phyloP scores from a whole-genome alignment of 306 rosid genomes.

The Corylus americana region DNA sequence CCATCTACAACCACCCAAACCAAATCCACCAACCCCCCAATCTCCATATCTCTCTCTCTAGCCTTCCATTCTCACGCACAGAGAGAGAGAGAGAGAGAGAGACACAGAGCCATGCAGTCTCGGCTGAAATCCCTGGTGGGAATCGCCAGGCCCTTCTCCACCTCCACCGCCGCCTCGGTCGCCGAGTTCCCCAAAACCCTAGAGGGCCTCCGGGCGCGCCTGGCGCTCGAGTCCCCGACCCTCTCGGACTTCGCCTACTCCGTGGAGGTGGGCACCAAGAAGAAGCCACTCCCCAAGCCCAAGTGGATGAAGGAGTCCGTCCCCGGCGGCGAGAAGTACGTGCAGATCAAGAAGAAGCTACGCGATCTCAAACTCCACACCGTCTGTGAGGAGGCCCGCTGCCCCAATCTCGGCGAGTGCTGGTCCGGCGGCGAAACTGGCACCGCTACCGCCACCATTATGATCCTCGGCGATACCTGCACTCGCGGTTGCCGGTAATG shows the following conservation, averaged over 20 bases:
- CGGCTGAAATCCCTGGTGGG: slow-evolving; percentile 41
- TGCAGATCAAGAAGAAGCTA: slow-evolving; percentile 95
- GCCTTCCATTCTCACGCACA: neutral
- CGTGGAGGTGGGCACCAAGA: slow-evolving; percentile 97
- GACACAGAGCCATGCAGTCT: slow-evolving; percentile 40
- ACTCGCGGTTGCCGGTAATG: slow-evolving; percentile 95
- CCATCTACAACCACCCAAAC: slow-evolving; percentile 30
- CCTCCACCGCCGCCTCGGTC: slow-evolving; percentile 53
- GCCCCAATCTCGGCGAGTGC: slow-evolving; percentile 97
- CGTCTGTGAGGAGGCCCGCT: slow-evolving; percentile 91
- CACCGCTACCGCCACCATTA: slow-evolving; percentile 96
- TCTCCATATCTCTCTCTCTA: slow-evolving; percentile 22
- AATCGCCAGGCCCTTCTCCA: slow-evolving; percentile 46
- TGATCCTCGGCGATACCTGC: slow-evolving; percentile 97
- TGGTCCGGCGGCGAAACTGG: slow-evolving; percentile 99
- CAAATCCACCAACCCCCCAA: slow-evolving; percentile 23
- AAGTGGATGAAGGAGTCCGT: slow-evolving; percentile 98
- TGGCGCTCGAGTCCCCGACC: slow-evolving; percentile 61
- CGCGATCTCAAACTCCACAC: slow-evolving; percentile 92
- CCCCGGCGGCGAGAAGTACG: slow-evolving; percentile 95
- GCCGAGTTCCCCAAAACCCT: slow-evolving; percentile 68
- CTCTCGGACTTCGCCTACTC: slow-evolving; percentile 74
- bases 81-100: slow-evolving; percentile 19
- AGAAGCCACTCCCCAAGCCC: slow-evolving; percentile 93
- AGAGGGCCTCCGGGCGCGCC: slow-evolving; percentile 73